Evolutionary conservation across 805 yeast genomes (phyloP).

Genomic region (Starmerella lactis-condensi): DNA sequence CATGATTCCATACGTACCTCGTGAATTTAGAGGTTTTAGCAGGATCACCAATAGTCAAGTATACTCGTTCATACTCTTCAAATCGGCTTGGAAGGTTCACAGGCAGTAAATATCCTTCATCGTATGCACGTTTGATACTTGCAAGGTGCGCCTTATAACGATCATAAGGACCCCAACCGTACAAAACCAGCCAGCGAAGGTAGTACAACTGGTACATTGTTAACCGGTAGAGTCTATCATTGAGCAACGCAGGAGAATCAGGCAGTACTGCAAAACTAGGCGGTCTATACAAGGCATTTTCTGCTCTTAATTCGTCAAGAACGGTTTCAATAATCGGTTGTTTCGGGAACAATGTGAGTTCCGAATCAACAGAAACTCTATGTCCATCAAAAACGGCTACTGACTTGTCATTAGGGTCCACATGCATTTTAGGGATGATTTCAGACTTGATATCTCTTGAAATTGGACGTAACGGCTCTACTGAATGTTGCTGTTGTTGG

Average conservation of each 20-base stretch:
- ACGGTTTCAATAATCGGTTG: constrained; percentile 3
- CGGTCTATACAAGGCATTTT: constrained; percentile 2
- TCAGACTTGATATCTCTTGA: too few relatives aligned
- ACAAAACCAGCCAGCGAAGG: constrained; percentile 9
- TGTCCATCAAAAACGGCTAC: constrained; percentile 6
- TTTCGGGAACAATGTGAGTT: constrained; percentile 2
- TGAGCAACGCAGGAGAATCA: constrained; percentile 2
- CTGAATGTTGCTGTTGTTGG: too few relatives aligned
- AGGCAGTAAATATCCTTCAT: constrained; percentile 7
- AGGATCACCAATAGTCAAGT: constrained; percentile 6
- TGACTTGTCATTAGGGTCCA: constrained; percentile 5
- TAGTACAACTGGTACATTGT: constrained; percentile 10
- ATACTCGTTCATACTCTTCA: constrained; percentile 10
- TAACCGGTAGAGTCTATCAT: constrained; percentile 7
- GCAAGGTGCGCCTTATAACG: constrained; percentile 3
- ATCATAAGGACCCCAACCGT: constrained; percentile 10
- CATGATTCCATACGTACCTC: constrained; percentile 12
- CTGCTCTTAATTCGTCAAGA: constrained; percentile 2
- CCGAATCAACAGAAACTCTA: constrained; percentile 4
- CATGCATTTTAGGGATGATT: constrained; percentile 7
- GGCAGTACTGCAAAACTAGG: constrained; percentile 3
- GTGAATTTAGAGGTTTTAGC: constrained; percentile 6
- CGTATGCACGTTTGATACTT: constrained; percentile 6
- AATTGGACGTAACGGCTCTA: too few relatives aligned
- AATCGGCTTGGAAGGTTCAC: constrained; percentile 7